These are phyloP conservation scores for Thelephora ganbajun DNA, from an alignment of 768 basidiomycete species.

Conservation along the genomic window DNA sequence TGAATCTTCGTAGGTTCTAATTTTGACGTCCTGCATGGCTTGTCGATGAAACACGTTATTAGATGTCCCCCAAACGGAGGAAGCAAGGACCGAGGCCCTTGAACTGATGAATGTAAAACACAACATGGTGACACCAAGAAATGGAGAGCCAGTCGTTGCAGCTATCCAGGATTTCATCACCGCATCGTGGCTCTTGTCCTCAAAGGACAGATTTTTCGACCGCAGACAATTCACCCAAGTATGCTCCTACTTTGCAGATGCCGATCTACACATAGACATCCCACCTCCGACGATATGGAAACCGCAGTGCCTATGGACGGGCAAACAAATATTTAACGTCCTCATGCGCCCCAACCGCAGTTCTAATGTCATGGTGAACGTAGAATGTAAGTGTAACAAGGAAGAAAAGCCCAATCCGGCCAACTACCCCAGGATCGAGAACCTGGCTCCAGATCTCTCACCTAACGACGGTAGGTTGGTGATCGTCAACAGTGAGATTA, in stretches of 20 bases:
- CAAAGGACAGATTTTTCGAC: conserved; percentile 85
- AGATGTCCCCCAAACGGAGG: conserved; percentile 99
- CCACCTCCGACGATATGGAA: conserved; percentile 93
- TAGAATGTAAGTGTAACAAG: conserved; percentile 92
- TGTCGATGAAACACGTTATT: conserved; percentile 3
- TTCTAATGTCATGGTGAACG: conserved; percentile 79
- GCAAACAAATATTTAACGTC: conserved; percentile 96
- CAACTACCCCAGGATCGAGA: conserved; percentile 51
- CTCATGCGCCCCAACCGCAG: conserved; percentile 88
- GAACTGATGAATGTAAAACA: conserved; percentile 96
- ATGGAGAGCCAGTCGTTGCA: conserved; percentile 97
- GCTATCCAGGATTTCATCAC: conserved; percentile 99
- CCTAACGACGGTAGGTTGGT: conserved; percentile 98
- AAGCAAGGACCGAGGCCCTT: conserved; percentile 91
- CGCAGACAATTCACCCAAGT: conserved; percentile 93
- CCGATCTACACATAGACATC: conserved; percentile 83
- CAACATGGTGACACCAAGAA: conserved; percentile 94
- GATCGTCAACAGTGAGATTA: conserved; percentile 93
- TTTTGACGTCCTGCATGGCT: background rate
- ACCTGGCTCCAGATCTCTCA: conserved; percentile 67
- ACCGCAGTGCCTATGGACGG: conserved; percentile 89
- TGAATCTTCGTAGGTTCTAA: conserved; percentile 80
- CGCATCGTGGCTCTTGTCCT: conserved; percentile 89
- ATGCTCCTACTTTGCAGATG: conserved; percentile 88
- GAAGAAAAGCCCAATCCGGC: conserved; percentile 58